phyloP scores from a whole-genome alignment of 2,329 filamentous ascomycete species.

The Colletotrichum orchidophilum region DNA sequence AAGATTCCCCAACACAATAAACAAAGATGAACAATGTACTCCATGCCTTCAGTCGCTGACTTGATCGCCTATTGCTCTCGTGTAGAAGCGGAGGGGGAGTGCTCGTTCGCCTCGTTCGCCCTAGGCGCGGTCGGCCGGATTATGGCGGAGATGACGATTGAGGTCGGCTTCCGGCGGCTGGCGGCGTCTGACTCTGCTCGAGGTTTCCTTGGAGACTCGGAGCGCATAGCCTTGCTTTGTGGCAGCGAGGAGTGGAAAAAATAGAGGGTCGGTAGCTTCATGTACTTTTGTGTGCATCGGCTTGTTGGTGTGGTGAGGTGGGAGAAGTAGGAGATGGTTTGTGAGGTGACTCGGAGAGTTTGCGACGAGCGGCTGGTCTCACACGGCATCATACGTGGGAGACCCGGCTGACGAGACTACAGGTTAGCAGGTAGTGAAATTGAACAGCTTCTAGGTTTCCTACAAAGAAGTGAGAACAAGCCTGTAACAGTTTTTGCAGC shows the following conservation, averaged over 20 bases:
- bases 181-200: neutral
- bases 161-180: neutral
- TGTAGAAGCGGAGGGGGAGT: neutral
- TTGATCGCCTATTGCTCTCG: neutral
- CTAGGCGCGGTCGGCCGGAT: neutral
- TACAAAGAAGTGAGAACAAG: neutral
- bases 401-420: neutral
- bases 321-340: neutral
- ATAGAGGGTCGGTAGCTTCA: neutral
- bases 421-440: neutral
- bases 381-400: neutral
- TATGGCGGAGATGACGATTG: neutral
- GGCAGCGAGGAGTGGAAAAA: neutral
- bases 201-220: neutral
- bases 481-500: neutral
- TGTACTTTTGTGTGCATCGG: neutral
- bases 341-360: conserved; percentile 20
- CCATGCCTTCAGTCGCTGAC: neutral
- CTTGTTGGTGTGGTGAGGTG: neutral
- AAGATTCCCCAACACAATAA: conserved; percentile 22
- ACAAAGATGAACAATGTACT: conserved; percentile 26
- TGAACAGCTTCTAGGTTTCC: neutral
- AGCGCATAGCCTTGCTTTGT: neutral
- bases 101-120: neutral
- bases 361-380: conserved; percentile 6